Evolutionary conservation across 78 protist genomes (phyloP), one percentile per base, ranked within the genome.

Genomic region (Dictyostelium discoideum): DNA sequence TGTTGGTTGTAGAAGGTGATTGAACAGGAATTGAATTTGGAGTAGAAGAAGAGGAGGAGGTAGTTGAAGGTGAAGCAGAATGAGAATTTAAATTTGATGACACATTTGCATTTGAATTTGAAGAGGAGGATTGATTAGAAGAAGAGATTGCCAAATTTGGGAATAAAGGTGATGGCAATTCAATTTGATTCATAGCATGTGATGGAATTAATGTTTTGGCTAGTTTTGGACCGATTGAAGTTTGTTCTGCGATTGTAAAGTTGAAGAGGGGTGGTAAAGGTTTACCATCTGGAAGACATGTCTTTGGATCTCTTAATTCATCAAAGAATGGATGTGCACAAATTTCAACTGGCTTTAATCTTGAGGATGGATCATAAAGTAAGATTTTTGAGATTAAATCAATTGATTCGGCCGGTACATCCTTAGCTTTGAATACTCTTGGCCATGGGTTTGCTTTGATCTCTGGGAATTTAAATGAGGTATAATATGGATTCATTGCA

Each of bases 281-380:
- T 40, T 65, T 85, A 13, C 98, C 97, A 54, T 96, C 93, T 18
- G 97, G 97, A 40, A 97, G 92, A 5, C 63, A 82, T 0, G 92
- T 46, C 65, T 67, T 72, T 20, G 98, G 97, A 48, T 94, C 94
- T 39, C 98, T 57, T 48, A 99, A 87, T 54, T 97, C 99, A 81
- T 97, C 99, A 90, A 99, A 99, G 97, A 97, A 98, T 32, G 99
- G 98, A 76, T 98, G 99, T 37, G 94, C 93, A 54, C 93, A 72
- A 24, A 97, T 97, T 39, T 98, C 97, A 18, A 85, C 44, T 24
- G 99, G 97, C 9, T 78, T 44, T 40, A 96, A 84, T 3, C 99
- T 86, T 8, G 84, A 22, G 1, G 92, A 37, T 39, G 99, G 99
- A n/a, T 92, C 84, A 96, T 99, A 99, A 65, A 40, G 92, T 16